Conservation (phyloP, 371 early-diverging fungal species). For the Mortierella sp. region DNA sequence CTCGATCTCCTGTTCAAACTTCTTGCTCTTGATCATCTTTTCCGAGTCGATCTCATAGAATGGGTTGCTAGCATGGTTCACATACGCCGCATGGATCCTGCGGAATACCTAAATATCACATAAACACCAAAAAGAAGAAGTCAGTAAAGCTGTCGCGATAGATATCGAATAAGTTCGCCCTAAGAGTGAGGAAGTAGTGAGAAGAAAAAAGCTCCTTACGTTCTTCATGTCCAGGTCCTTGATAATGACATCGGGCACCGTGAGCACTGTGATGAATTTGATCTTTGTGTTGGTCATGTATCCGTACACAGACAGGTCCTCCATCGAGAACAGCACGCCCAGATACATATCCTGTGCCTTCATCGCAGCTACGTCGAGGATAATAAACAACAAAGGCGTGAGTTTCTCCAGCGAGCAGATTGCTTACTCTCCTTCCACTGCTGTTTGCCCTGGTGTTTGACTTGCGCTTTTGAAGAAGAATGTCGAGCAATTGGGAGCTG, state of each 20-base stretch:
- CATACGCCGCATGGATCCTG: conserved; percentile 84
- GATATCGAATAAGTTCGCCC: background rate
- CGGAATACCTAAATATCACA: conserved; percentile 73
- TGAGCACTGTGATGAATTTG: conserved; percentile 83
- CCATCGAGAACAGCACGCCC: conserved; percentile 88
- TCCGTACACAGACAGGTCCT: conserved; percentile 90
- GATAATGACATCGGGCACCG: conserved; percentile 81
- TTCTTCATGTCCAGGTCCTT: conserved; percentile 85
- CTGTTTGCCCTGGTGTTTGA: background rate
- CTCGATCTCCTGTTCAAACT: conserved; percentile 71
- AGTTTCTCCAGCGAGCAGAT: background rate
- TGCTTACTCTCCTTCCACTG: background rate
- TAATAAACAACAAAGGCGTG: background rate
- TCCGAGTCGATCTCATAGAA: conserved; percentile 79
- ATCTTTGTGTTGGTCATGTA: conserved; percentile 90
- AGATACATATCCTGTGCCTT: conserved; percentile 83
- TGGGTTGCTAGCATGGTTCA: conserved; percentile 84
- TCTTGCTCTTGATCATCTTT: conserved; percentile 68
- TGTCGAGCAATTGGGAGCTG: background rate
- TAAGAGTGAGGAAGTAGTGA: no score
- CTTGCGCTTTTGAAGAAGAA: background rate
- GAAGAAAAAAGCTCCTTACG: conserved; percentile 66
- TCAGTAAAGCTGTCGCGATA: no score
- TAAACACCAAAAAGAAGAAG: background rate
- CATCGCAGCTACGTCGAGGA: conserved; percentile 63